These are phyloP conservation scores for Globisporangium nunn DNA, from an alignment of 352 stramenopile species.

Conservation along the genomic window DNA sequence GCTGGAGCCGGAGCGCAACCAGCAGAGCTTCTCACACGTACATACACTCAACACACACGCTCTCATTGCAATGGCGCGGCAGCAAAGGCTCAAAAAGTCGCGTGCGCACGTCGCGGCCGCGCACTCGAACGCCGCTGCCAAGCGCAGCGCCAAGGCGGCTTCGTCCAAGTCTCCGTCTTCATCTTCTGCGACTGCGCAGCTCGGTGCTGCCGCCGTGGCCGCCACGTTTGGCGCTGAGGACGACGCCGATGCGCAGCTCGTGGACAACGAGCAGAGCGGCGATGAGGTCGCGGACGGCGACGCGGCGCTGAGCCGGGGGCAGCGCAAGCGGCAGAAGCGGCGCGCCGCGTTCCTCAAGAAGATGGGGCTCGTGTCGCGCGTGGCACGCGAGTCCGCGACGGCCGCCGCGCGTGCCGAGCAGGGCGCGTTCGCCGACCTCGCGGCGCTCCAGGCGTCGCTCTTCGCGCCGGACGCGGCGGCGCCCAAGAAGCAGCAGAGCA, in stretches of 20 bases:
- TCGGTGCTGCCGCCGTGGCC: conserved; percentile 48
- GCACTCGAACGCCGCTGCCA: conserved; percentile 22
- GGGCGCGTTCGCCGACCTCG: conserved; percentile 65
- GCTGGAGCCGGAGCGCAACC: too few relatives aligned
- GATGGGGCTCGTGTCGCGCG: conserved; percentile 75
- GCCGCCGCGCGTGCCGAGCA: conserved; percentile 36
- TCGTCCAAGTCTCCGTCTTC: neutral
- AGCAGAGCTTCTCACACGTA: neutral
- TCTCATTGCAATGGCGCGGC: conserved; percentile 31
- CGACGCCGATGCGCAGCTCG: conserved; percentile 14
- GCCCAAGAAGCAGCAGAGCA: neutral
- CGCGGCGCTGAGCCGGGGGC: conserved; percentile 59
- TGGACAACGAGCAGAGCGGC: conserved; percentile 28
- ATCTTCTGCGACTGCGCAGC: conserved; percentile 1
- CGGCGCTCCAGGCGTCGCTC: conserved; percentile 63
- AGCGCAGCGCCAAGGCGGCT: neutral
- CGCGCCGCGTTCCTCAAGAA: conserved; percentile 79
- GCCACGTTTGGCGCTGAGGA: conserved; percentile 53
- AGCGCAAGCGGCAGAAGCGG: conserved; percentile 81
- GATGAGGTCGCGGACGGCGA: conserved; percentile 23
- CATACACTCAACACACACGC: too few relatives aligned
- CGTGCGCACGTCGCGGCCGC: conserved; percentile 46
- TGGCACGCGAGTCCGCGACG: conserved; percentile 44
- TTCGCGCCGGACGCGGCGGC: conserved; percentile 34
- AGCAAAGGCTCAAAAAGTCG: conserved; percentile 44